Percentiles rank a stretch among this genome's conserved stretches.
Conservation (phyloP, 2,329 filamentous ascomycete genomes). For the Colletotrichum lentis region DNA sequence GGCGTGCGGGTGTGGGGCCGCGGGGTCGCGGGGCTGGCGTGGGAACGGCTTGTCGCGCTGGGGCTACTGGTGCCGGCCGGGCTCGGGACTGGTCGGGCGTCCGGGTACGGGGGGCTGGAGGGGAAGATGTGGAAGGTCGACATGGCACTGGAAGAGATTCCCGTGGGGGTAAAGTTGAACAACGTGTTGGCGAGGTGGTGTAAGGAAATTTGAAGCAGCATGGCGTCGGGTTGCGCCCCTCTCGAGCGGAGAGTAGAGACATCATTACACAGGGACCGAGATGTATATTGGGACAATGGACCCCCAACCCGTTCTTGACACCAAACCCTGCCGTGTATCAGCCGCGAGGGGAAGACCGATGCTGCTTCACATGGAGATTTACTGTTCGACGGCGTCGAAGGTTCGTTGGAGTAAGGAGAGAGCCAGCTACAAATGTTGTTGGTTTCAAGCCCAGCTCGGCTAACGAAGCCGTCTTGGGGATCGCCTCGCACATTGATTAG, state of each 20-base stretch:
- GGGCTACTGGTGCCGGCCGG: constrained; percentile 74
- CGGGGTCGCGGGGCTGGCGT: constrained; percentile 75
- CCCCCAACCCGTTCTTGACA: background rate
- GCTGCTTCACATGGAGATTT: background rate
- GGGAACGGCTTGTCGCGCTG: constrained; percentile 76
- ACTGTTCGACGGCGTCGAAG: too few species aligned
- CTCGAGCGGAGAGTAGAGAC: background rate
- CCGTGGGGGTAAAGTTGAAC: constrained; percentile 65
- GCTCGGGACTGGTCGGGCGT: constrained; percentile 55
- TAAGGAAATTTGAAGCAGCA: constrained; percentile 66
- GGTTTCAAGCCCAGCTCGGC: background rate
- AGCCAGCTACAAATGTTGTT: background rate
- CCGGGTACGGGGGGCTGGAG: constrained; percentile 61
- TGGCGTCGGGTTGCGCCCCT: background rate
- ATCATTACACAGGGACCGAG: background rate
- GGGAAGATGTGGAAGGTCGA: constrained; percentile 79
- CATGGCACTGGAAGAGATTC: constrained; percentile 80
- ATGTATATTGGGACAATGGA: background rate
- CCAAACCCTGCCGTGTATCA: background rate
- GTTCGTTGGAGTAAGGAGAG: background rate
- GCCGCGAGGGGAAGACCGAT: background rate
- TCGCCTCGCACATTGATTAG: too few species aligned
- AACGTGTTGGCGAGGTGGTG: constrained; percentile 77
- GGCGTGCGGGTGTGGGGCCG: constrained; percentile 77
- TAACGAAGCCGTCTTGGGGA: too few species aligned